Conservation (phyloP, 225 moss, liverwort and hornwort genomes). For the Bryoerythrophyllum caledonicum region DNA sequence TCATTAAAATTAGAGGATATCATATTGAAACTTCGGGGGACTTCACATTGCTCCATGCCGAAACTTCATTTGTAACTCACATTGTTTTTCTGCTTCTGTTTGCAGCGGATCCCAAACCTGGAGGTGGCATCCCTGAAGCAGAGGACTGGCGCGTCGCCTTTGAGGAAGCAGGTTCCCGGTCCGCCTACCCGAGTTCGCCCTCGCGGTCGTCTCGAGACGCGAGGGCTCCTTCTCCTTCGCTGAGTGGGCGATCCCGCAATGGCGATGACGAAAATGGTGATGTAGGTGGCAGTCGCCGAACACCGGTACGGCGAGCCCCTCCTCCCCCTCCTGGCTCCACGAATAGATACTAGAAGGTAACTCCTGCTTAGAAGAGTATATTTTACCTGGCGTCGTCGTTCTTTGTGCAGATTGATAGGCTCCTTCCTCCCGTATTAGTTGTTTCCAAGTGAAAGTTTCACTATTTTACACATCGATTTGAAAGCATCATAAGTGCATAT, state of each 20-base stretch:
- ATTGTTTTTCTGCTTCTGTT: background rate
- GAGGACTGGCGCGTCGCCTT: conserved; percentile 76
- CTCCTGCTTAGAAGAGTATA: conserved; percentile 10
- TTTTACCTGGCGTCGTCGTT: conserved; percentile 10
- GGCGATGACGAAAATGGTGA: conserved; percentile 72
- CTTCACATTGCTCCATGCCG: no score
- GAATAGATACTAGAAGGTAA: conserved; percentile 67
- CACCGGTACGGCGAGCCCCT: conserved; percentile 58
- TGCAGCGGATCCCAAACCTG: conserved; percentile 46
- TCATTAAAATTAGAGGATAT: no score
- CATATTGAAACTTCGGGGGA: no score
- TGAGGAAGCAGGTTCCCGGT: conserved; percentile 54
- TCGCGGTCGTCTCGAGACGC: conserved; percentile 40
- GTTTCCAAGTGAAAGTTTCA: conserved; percentile 37
- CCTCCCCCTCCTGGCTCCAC: conserved; percentile 68
- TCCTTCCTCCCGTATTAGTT: conserved; percentile 21
- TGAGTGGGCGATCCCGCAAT: conserved; percentile 58
- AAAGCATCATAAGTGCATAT: conserved; percentile 28
- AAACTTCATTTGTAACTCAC: background rate
- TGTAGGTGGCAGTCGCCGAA: conserved; percentile 51
- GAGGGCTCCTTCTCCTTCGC: conserved; percentile 43
- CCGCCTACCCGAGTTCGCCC: conserved; percentile 51
- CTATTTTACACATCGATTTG: conserved; percentile 41
- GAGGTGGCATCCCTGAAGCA: conserved; percentile 38
- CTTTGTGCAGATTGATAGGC: conserved; percentile 57